phyloP scores from a whole-genome alignment of 1,284 basidiomycete species.

The Lentinula novae-zelandiae region DNA sequence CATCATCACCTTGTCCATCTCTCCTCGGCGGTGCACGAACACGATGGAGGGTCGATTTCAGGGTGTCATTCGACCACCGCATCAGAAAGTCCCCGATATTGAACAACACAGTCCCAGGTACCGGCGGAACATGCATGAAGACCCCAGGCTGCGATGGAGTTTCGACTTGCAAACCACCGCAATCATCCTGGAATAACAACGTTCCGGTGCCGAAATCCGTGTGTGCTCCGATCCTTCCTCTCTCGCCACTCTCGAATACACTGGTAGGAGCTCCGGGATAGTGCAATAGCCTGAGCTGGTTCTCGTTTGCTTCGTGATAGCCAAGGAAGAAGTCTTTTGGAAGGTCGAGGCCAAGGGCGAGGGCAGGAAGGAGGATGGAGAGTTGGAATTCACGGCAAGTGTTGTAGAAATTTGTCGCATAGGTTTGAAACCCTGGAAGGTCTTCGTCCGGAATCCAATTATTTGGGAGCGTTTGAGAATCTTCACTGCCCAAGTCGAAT shows the following conservation, averaged over 20 bases:
- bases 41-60: slow-evolving; percentile 58
- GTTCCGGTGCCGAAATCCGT: slow-evolving; percentile 56
- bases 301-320: slow-evolving; percentile 44
- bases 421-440: slow-evolving; percentile 51
- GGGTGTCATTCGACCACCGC: slow-evolving; percentile 39
- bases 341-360: slow-evolving; percentile 47
- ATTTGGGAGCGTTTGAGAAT: slow-evolving; percentile 44
- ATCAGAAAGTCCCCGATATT: slow-evolving; percentile 62
- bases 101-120: slow-evolving; percentile 51
- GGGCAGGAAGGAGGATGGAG: slow-evolving; percentile 37
- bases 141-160: slow-evolving; percentile 41
- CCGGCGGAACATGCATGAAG: slow-evolving; percentile 47
- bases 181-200: slow-evolving; percentile 54
- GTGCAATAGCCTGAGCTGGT: slow-evolving; percentile 56
- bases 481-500: slow-evolving; percentile 52
- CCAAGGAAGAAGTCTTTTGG: slow-evolving; percentile 43
- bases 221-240: slow-evolving; percentile 14
- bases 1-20: slow-evolving; percentile 23
- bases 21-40: slow-evolving; percentile 43
- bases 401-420: slow-evolving; percentile 49
- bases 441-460: slow-evolving; percentile 56
- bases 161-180: slow-evolving; percentile 61
- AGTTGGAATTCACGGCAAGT: slow-evolving; percentile 42
- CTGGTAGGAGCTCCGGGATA: slow-evolving; percentile 40
- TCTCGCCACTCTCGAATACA: slow-evolving; percentile 13